A percentile compares a stretch with the other conserved stretches of the same genome.
Evolutionary conservation across 164 flowering plant genomes (phyloP).

Genomic region (Macadamia integrifolia): DNA sequence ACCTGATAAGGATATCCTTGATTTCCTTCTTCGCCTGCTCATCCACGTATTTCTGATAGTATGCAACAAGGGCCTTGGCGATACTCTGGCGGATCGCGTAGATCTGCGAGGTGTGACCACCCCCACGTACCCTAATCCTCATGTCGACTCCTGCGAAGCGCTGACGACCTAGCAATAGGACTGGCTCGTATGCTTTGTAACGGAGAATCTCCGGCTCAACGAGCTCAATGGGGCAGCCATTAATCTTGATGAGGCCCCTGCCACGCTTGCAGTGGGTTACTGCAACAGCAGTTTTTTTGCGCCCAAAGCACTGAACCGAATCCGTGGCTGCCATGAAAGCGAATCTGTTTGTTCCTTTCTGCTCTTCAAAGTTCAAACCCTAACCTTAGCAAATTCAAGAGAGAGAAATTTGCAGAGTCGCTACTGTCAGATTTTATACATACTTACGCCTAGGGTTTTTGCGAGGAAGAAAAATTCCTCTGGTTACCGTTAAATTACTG

Average conservation of each 20-base stretch:
- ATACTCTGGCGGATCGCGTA: slow-evolving; percentile 21
- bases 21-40: slow-evolving; percentile 21
- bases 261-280: slow-evolving; percentile 19
- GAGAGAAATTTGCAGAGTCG: no score
- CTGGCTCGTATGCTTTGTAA: slow-evolving; percentile 15
- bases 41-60: slow-evolving; percentile 21
- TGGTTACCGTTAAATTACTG: no score
- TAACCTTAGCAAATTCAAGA: not conserved
- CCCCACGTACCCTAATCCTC: slow-evolving; percentile 24
- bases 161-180: slow-evolving; percentile 16
- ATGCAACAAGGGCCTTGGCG: slow-evolving; percentile 20
- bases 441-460: no score
- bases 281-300: slow-evolving; percentile 20
- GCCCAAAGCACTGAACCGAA: slow-evolving; percentile 20
- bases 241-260: slow-evolving; percentile 16
- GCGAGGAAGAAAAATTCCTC: no score
- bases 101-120: slow-evolving; percentile 20
- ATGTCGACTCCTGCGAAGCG: slow-evolving; percentile 19
- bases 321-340: slow-evolving; percentile 3
- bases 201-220: slow-evolving; percentile 23
- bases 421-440: no score
- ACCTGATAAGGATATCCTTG: slow-evolving; percentile 19
- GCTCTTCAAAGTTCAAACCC: slow-evolving; percentile 7
- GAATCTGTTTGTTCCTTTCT: not conserved
- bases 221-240: slow-evolving; percentile 18